Evolutionary conservation across 345 rosid genomes (phyloP), one percentile per base, ranked within the genome.

Genomic region (Cardamine occulta): DNA sequence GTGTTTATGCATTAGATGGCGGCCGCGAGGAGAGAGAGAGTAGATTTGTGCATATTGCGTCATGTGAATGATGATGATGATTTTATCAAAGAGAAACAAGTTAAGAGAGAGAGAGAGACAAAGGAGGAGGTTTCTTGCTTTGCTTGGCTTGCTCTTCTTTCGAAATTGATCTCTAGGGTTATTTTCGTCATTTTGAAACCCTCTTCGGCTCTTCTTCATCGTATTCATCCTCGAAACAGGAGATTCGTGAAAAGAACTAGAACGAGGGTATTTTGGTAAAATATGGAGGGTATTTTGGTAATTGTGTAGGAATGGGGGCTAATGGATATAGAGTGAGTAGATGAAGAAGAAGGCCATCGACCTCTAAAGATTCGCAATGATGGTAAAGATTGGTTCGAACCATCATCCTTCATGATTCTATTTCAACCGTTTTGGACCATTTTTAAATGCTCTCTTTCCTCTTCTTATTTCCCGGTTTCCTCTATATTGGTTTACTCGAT

Each of bases 341-440:
- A 10, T 4, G 19, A 35, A 32, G 82, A 35, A 85, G 71, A 65
- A 59, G 87, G 86, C 83, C 90, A 82, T 83, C 80, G 70, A 76
- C 34, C 70, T 69, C 83, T 75, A 82, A 80, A 92, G 97, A 92
- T 92, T 89, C 88, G 92, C 96, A 89, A 92, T 88, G 93, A 89
- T 88, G 92, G 84, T 80, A 84, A 66, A 86, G 93, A 89, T 86
- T 84, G 86, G 87, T 81, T 91, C 89, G 77, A 81, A 85, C 91
- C 88, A 89, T 88, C 90, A 89, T 87, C 58, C 70, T 70, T 70
- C 80, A 77, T 77, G 66, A 77, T 77, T 70, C 76, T 1, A 24
- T 63, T 78, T 56, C 60, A 58, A 74, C 72, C 76, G 66, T 64
- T 51, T 64, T 52, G 58, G 77, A 63, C 66, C 80, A 44, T 44